A percentile compares a stretch with the other conserved stretches of the same genome.
These are phyloP conservation scores for Stagonosporopsis cucurbitacearum DNA, from an alignment of 2,329 filamentous ascomycete genomes.

Conservation along the genomic window DNA sequence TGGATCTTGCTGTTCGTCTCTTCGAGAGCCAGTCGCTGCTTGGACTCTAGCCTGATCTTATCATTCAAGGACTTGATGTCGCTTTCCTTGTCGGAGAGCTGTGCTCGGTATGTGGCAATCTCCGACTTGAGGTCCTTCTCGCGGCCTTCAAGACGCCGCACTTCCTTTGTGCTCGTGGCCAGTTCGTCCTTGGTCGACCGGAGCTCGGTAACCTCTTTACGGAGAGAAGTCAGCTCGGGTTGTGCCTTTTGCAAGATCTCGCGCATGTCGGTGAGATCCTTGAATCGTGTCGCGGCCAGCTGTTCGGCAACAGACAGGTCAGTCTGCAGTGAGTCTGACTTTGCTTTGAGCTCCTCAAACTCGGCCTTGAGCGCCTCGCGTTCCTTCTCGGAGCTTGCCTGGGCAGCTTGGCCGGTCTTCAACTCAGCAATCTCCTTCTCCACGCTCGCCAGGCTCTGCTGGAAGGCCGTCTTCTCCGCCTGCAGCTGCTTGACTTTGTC, in stretches of 20 bases:
- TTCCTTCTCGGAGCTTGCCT: constrained; percentile 58
- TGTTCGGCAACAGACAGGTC: constrained; percentile 87
- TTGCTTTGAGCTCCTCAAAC: constrained; percentile 74
- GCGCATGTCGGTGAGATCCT: constrained; percentile 80
- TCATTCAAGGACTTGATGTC: constrained; percentile 82
- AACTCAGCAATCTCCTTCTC: constrained; percentile 72
- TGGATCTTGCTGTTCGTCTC: constrained; percentile 77
- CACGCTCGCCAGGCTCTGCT: constrained; percentile 68
- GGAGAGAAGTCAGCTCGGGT: constrained; percentile 79
- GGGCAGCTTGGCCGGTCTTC: constrained; percentile 56
- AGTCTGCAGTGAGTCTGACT: constrained; percentile 73
- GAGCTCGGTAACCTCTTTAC: constrained; percentile 76
- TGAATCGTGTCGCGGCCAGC: constrained; percentile 85
- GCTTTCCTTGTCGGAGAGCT: constrained; percentile 73
- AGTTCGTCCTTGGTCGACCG: constrained; percentile 80
- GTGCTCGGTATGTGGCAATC: constrained; percentile 71
- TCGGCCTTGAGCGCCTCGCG: constrained; percentile 66
- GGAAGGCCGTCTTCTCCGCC: constrained; percentile 70
- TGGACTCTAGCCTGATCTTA: constrained; percentile 76
- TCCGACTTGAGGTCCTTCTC: constrained; percentile 84
- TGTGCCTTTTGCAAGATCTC: constrained; percentile 84
- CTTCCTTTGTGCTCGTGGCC: constrained; percentile 64
- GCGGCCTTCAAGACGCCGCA: constrained; percentile 78
- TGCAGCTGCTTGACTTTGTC: constrained; percentile 74
- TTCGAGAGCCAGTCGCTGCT: constrained; percentile 74